Conservation (phyloP, 768 basidiomycete species). For the Lentinula detonsa region DNA sequence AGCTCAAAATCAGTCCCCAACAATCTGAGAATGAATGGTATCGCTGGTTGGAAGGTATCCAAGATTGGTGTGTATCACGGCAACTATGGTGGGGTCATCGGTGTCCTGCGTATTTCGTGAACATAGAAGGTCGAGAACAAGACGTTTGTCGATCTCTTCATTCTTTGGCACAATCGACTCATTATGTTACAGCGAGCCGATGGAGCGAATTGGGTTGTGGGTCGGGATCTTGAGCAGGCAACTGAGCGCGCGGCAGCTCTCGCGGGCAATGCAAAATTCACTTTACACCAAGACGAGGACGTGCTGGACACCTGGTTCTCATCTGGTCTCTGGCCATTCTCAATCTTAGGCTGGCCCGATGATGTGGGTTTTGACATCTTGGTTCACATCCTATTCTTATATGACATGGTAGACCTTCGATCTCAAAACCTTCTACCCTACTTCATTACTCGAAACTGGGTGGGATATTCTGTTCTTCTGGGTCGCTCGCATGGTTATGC, state of each 20-base stretch:
- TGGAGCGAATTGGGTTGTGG: constrained; percentile 88
- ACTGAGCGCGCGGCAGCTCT: constrained; percentile 64
- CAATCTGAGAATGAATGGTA: constrained; percentile 93
- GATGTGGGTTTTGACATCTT: constrained; percentile 39
- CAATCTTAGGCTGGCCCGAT: constrained; percentile 97
- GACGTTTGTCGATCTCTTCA: constrained; percentile 39
- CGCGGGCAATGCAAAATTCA: constrained; percentile 63
- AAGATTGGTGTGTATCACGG: constrained; percentile 99
- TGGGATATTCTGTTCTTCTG: constrained; percentile 99
- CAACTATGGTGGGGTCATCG: constrained; percentile 99
- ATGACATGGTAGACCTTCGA: constrained; percentile 57
- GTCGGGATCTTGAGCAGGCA: constrained; percentile 72
- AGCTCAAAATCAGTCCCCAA: constrained; percentile 77
- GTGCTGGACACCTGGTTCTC: constrained; percentile 99
- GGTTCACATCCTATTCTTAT: background rate
- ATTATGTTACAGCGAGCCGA: constrained; percentile 44
- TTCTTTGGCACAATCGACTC: background rate
- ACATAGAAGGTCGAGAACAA: constrained; percentile 68
- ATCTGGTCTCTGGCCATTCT: constrained; percentile 95
- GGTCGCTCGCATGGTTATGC: constrained; percentile 97
- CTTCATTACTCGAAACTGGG: constrained; percentile 91
- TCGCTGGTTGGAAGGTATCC: constrained; percentile 89
- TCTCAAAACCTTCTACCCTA: constrained; percentile 77
- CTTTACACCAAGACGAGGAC: constrained; percentile 89
- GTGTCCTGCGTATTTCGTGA: constrained; percentile 89